phyloP scores from a whole-genome alignment of 495 filamentous ascomycete genomes.

The Oleoguttula mirabilis region DNA sequence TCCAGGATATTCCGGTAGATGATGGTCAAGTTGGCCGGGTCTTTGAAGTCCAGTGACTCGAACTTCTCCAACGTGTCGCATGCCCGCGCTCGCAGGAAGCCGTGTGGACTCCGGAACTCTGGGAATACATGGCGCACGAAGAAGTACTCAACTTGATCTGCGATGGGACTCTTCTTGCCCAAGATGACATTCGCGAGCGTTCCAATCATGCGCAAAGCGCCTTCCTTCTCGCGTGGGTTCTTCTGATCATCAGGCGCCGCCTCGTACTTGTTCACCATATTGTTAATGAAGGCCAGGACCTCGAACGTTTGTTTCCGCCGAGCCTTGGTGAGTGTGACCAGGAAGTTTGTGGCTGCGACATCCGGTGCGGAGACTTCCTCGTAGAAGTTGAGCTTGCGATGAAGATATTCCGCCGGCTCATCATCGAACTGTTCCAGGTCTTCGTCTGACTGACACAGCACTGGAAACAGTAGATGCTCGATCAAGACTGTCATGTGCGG shows the following conservation, averaged over 20 bases:
- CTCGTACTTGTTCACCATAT: constrained; percentile 83
- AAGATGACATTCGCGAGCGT: constrained; percentile 87
- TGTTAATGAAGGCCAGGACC: constrained; percentile 85
- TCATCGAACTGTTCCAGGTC: constrained; percentile 89
- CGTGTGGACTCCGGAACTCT: constrained; percentile 86
- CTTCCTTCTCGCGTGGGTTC: constrained; percentile 88
- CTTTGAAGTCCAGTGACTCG: constrained; percentile 89
- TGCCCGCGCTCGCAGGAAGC: constrained; percentile 86
- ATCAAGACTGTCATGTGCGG: constrained; percentile 85
- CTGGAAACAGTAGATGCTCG: constrained; percentile 86
- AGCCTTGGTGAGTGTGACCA: constrained; percentile 86
- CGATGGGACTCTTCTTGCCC: constrained; percentile 95
- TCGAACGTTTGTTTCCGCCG: constrained; percentile 92
- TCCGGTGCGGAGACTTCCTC: constrained; percentile 94
- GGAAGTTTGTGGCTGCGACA: constrained; percentile 91
- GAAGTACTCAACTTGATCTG: constrained; percentile 97
- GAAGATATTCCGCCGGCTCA: constrained; percentile 90
- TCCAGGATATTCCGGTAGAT: constrained; percentile 96
- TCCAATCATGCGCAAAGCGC: constrained; percentile 92
- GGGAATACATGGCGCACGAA: constrained; percentile 97
- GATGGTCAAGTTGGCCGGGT: constrained; percentile 81
- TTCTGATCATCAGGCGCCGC: constrained; percentile 72
- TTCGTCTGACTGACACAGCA: constrained; percentile 83
- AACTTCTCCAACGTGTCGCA: constrained; percentile 98
- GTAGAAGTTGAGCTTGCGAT: constrained; percentile 93